Conservation (phyloP, 2,329 filamentous ascomycete species). For the Exophiala xenobiotica region DNA sequence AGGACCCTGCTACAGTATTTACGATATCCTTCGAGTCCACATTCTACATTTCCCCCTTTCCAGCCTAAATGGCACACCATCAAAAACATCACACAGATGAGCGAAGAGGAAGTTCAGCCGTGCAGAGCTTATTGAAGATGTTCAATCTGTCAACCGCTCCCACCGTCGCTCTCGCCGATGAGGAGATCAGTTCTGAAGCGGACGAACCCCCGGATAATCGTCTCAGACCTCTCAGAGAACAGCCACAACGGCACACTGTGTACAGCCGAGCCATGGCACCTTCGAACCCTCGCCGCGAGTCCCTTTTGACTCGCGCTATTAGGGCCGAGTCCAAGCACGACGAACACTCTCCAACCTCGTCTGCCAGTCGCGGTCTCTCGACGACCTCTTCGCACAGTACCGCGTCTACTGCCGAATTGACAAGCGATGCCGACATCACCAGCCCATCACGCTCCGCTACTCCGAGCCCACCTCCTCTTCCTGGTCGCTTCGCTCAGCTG, state of each 20-base stretch:
- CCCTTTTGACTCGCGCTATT: conserved; percentile 83
- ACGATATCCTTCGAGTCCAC: not conserved
- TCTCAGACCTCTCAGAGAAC: conserved; percentile 31
- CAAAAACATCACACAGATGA: conserved; percentile 23
- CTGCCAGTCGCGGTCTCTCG: conserved; percentile 40
- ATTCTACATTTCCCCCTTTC: not conserved
- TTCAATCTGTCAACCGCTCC: conserved; percentile 44
- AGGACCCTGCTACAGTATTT: not conserved
- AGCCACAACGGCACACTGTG: conserved; percentile 29
- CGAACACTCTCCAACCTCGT: conserved; percentile 32
- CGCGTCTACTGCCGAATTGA: conserved; percentile 82
- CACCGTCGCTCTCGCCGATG: conserved; percentile 47
- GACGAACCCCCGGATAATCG: conserved; percentile 81
- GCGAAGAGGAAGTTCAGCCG: conserved; percentile 26
- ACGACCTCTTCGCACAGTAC: conserved; percentile 73
- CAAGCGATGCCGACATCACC: conserved; percentile 89
- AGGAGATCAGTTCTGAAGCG: conserved; percentile 70
- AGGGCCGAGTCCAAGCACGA: conserved; percentile 63
- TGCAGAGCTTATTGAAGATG: conserved; percentile 47
- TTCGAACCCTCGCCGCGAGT: conserved; percentile 59
- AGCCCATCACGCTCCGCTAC: conserved; percentile 85
- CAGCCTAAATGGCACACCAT: conserved; percentile 22
- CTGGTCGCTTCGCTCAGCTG: conserved; percentile 41
- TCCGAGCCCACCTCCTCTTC: conserved; percentile 78
- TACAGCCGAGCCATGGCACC: conserved; percentile 47